Evolutionary conservation across 306 rosid genomes (phyloP), one percentile per base, ranked within the genome.

Genomic region (Ormosia emarginata): DNA sequence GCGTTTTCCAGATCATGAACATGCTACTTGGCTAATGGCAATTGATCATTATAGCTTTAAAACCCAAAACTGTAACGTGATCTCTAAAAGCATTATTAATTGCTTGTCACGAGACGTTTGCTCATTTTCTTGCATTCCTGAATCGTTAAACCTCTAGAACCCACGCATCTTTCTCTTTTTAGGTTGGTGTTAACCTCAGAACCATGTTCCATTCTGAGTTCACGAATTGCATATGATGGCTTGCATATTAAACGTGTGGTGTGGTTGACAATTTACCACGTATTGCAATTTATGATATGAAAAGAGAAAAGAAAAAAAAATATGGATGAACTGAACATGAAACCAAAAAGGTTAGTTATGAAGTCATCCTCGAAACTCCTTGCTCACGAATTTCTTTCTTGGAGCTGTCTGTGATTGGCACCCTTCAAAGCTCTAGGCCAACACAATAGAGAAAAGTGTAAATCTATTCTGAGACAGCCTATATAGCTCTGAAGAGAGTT

Each of bases 21-120:
- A 62, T 71, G 18, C 37, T 14, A 83, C 86, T 62, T 71, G 79
- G 79, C 11, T 41, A 71, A 52, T 71, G 74, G 75, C 11, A 32
- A 71, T 71, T 77, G 86, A 83, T 78, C 82, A 52, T 61, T 74
- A 15, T 55, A 86, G 71, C 89, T 80, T 86, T 84, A 80, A 87
- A 84, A 81, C 88, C 64, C 59, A 36, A 61, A 67, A 37, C 11
- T 2, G 47, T 37, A 87, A 84, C 90, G 90, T 84, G 90, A 87
- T 47, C 17, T 67, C 24, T 15, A 66, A 81, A 86, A 80, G 85
- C 61, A 66, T 33, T 58, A 24, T 30, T 8, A 77, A 5, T 34
- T 61, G 67, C n/a, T 52, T 61, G 55, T 87, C 90, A 87, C 90
- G 75, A 82, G 90, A 87, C 71, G 39, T 53, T 75, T 86, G 85